Evolutionary conservation across 495 filamentous ascomycete genomes (phyloP).

Genomic region (Lasiosphaeria miniovina): DNA sequence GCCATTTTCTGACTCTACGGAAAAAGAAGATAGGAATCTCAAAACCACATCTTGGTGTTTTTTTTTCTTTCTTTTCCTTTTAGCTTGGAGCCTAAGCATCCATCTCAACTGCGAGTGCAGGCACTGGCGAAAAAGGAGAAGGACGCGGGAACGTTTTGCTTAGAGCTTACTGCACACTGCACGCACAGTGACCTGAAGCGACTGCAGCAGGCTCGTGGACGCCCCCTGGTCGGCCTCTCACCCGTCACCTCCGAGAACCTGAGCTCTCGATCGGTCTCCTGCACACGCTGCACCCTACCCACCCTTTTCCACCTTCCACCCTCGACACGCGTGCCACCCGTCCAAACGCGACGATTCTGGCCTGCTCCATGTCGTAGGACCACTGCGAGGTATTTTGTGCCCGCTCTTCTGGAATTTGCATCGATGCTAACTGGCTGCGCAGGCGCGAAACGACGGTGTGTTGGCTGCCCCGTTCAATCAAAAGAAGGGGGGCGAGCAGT

Average conservation of each 20-base stretch:
- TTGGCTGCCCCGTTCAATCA: constrained; percentile 26
- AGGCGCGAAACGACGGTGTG: constrained; percentile 25
- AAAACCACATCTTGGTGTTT: too few relatives aligned
- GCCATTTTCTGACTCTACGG: neutral
- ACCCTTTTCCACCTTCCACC: constrained; percentile 19
- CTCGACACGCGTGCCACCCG: constrained; percentile 19
- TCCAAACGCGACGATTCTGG: constrained; percentile 24
- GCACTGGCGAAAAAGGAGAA: neutral
- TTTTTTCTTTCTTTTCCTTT: too few relatives aligned
- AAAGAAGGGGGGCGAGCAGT: constrained; percentile 22
- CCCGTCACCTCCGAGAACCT: constrained; percentile 26
- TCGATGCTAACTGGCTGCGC: constrained; percentile 29
- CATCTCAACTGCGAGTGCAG: neutral
- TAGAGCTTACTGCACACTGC: neutral
- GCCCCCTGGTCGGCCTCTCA: constrained; percentile 23
- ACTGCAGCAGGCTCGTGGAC: neutral
- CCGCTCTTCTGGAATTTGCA: constrained; percentile 12
- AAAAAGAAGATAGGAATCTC: neutral
- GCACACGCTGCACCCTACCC: constrained; percentile 8
- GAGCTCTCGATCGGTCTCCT: constrained; percentile 16
- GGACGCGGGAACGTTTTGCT: neutral
- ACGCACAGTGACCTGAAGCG: neutral
- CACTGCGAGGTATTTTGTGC: constrained; percentile 18
- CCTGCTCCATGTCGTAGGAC: constrained; percentile 19
- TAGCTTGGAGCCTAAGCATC: neutral